Percentiles rank a stretch among this genome's conserved stretches.
phyloP scores from a whole-genome alignment of 768 basidiomycete species.

The Leccinellum albellum region DNA sequence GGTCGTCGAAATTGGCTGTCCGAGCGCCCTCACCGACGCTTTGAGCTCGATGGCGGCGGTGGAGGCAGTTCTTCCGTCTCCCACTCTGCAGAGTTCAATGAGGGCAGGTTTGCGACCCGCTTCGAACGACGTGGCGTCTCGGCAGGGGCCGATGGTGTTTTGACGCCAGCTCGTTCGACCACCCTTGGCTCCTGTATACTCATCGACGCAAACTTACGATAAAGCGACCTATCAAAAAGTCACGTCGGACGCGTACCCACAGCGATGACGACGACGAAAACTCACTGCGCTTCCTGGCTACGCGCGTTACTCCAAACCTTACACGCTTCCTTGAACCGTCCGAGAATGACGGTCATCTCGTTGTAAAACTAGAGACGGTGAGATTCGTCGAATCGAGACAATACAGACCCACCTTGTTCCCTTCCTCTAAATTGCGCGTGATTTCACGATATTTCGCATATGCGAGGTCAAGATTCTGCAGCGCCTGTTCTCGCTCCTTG shows the following conservation, averaged over 20 bases:
- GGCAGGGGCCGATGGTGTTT: not conserved
- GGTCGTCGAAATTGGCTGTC: not conserved
- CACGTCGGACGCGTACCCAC: not conserved
- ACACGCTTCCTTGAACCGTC: constrained; percentile 73
- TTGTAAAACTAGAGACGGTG: constrained; percentile 72
- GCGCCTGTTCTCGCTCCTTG: constrained; percentile 74
- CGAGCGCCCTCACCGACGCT: constrained; percentile 8
- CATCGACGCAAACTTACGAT: constrained; percentile 21
- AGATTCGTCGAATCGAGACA: not conserved
- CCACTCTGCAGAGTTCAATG: constrained; percentile 51
- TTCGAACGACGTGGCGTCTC: constrained; percentile 19
- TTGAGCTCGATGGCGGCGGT: constrained; percentile 39
- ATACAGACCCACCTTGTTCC: constrained; percentile 57
- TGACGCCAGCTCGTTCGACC: constrained; percentile 1
- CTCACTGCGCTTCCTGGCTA: constrained; percentile 74
- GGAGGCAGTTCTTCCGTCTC: constrained; percentile 47
- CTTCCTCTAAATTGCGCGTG: constrained; percentile 79
- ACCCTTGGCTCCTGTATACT: constrained; percentile 30
- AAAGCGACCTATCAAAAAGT: constrained; percentile 15
- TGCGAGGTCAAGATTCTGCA: constrained; percentile 81
- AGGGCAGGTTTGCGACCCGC: constrained; percentile 40
- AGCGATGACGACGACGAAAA: not conserved
- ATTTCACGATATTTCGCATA: constrained; percentile 89
- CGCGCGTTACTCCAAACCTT: constrained; percentile 70
- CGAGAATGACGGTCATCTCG: constrained; percentile 68